These are phyloP conservation scores for Monilinia aucupariae DNA, from an alignment of 2,329 filamentous ascomycete species.

Conservation along the genomic window DNA sequence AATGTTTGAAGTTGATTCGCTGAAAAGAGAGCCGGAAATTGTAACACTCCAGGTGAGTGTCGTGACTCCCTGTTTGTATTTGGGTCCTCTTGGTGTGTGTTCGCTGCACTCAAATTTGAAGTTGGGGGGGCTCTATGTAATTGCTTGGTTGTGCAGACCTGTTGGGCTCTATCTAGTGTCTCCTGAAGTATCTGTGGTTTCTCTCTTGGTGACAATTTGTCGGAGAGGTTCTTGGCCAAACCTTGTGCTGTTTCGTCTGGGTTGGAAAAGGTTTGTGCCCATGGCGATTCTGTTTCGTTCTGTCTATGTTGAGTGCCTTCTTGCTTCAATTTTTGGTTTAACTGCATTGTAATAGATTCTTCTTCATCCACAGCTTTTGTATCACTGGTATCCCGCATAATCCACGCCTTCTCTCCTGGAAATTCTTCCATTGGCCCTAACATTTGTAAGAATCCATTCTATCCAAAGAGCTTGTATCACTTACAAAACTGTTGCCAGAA, in stretches of 20 bases:
- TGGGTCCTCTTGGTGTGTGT: neutral
- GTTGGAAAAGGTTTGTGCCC: neutral
- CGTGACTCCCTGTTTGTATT: neutral
- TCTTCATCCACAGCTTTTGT: neutral
- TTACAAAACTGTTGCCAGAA: slow-evolving; percentile 7
- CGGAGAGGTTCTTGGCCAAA: neutral
- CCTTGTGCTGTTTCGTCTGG: neutral
- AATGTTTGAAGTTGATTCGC: neutral
- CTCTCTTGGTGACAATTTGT: neutral
- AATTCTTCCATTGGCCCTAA: slow-evolving; percentile 5
- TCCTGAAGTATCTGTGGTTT: neutral
- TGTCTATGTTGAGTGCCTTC: neutral
- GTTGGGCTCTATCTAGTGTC: neutral
- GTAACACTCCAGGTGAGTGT: neutral
- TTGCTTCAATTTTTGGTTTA: neutral
- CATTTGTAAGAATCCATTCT: neutral
- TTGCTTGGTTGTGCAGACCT: neutral
- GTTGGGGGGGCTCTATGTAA: neutral
- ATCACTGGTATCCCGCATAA: neutral
- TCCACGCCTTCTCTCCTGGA: neutral
- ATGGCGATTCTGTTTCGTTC: neutral
- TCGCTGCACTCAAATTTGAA: neutral
- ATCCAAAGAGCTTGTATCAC: neutral
- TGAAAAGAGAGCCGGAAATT: neutral
- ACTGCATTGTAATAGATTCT: neutral